Percentiles rank a stretch among this genome's conserved stretches.
phyloP scores from a whole-genome alignment of 768 basidiomycete species.

The Mycena filopes region DNA sequence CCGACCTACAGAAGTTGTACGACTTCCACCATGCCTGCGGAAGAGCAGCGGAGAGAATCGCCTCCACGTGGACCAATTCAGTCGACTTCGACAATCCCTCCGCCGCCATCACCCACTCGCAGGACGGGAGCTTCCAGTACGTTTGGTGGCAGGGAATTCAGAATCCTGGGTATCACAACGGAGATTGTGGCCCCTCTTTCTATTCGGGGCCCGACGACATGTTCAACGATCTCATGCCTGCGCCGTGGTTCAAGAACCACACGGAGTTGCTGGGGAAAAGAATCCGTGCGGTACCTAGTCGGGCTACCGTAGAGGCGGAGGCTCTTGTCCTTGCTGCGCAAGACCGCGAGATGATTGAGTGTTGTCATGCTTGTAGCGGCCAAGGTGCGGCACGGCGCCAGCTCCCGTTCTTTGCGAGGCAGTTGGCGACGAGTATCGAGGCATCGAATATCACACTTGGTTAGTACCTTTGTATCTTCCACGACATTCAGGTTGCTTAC shows the following conservation, averaged over 20 bases:
- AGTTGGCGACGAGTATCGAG: slow-evolving; percentile 4
- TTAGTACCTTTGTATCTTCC: not conserved
- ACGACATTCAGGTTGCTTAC: too few species aligned
- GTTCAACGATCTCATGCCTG: not conserved
- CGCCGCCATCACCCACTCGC: not conserved
- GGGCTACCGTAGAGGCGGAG: not conserved
- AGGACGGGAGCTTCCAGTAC: not conserved
- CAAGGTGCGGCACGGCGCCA: not conserved
- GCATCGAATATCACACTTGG: slow-evolving; percentile 9
- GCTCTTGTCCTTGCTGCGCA: not conserved
- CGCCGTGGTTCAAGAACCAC: slow-evolving; percentile 8
- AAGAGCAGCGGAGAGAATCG: not conserved
- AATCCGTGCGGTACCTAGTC: not conserved
- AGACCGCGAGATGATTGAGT: not conserved
- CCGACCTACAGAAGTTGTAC: not conserved
- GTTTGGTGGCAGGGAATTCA: slow-evolving; percentile 5
- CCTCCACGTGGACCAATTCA: too few species aligned
- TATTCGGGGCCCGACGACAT: not conserved
- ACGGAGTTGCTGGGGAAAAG: not conserved
- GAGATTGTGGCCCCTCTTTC: not conserved
- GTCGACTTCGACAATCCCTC: not conserved
- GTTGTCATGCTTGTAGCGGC: not conserved
- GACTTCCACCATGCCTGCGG: slow-evolving; percentile 17
- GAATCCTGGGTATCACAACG: not conserved
- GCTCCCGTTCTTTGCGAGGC: slow-evolving; percentile 1